A percentile compares a stretch with the other conserved stretches of the same genome.
phyloP scores from a whole-genome alignment of 345 rosid genomes.

The Luvunga scandens region DNA sequence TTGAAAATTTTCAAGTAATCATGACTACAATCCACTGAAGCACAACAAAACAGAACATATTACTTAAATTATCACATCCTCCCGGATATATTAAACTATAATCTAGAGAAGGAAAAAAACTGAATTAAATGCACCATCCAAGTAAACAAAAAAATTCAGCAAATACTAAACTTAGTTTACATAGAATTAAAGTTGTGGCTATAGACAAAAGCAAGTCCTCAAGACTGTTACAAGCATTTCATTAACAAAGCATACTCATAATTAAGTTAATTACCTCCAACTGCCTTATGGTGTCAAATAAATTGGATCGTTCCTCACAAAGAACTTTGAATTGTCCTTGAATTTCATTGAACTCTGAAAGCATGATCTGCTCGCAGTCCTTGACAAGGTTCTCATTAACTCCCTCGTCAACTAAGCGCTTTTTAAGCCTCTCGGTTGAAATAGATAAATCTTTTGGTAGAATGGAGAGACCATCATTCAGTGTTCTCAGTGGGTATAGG shows the following conservation, averaged over 20 bases:
- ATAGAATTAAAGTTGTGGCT: neutral
- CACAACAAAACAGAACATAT: neutral
- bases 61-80: neutral
- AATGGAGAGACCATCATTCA: slow-evolving; percentile 55
- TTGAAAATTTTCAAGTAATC: neutral
- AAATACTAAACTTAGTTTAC: neutral
- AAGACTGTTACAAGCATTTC: slow-evolving; percentile 8
- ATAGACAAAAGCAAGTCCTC: neutral
- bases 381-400: slow-evolving; percentile 61
- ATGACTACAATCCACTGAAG: neutral
- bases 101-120: neutral
- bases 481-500: slow-evolving; percentile 60
- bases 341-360: slow-evolving; percentile 75
- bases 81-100: neutral
- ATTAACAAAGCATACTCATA: neutral
- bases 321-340: slow-evolving; percentile 66
- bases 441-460: slow-evolving; percentile 56
- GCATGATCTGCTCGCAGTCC: slow-evolving; percentile 91
- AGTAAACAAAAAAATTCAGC: neutral
- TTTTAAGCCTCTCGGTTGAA: slow-evolving; percentile 78
- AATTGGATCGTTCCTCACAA: slow-evolving; percentile 72
- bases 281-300: slow-evolving; percentile 80
- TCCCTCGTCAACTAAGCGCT: slow-evolving; percentile 65
- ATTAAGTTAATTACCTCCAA: slow-evolving; percentile 60
- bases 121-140: neutral